Conservation (phyloP, 2,329 filamentous ascomycete species). For the Colletotrichum noveboracense region DNA sequence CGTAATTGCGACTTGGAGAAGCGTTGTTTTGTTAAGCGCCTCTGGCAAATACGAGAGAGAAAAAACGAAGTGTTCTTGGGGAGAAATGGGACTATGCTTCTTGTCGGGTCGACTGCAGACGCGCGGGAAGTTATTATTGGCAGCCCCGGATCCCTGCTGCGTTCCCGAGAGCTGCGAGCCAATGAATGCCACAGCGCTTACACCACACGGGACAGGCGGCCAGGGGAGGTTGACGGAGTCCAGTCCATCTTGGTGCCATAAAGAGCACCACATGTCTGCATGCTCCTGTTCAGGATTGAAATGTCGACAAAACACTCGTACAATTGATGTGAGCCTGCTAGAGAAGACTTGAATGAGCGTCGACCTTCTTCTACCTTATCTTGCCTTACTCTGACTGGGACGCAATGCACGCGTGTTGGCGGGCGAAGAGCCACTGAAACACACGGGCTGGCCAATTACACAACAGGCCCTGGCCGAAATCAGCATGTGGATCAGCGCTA, state of each 20-base stretch:
- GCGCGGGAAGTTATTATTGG: constrained; percentile 25
- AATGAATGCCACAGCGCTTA: constrained; percentile 20
- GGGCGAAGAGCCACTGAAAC: neutral
- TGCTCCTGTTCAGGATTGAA: neutral
- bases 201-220: constrained; percentile 1
- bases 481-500: neutral
- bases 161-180: neutral
- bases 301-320: neutral
- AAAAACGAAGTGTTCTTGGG: neutral
- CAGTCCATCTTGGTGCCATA: neutral
- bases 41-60: neutral
- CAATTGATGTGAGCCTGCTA: neutral
- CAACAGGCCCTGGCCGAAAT: neutral
- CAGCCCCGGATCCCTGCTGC: neutral
- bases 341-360: neutral
- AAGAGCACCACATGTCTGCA: neutral
- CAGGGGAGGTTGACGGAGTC: neutral
- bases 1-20: neutral
- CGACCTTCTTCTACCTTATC: neutral
- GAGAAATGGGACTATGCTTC: constrained; percentile 12
- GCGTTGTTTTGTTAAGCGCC: constrained; percentile 15
- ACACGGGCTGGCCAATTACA: neutral
- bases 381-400: neutral
- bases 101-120: constrained; percentile 5
- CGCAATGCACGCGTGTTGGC: neutral